Evolutionary conservation across 2,329 filamentous ascomycete species (phyloP).

Genomic region (Cylindrodendrum hubeiense): DNA sequence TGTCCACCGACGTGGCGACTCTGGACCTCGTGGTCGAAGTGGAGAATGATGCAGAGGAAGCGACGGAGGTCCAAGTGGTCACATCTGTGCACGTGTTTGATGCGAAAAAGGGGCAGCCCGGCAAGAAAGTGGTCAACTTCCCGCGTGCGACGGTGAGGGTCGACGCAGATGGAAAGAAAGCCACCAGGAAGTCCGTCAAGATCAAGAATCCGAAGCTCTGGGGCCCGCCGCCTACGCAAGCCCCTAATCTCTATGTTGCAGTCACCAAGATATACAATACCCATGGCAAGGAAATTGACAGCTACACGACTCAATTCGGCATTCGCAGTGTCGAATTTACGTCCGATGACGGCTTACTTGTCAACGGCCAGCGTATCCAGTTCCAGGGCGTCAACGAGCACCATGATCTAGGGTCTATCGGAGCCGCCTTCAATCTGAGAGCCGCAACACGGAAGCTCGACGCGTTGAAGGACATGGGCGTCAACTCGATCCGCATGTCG

Average conservation of each 20-base stretch:
- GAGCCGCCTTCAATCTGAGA: constrained; percentile 63
- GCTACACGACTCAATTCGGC: constrained; percentile 63
- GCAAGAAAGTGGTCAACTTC: constrained; percentile 50
- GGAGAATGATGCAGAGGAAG: constrained; percentile 55
- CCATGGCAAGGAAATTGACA: constrained; percentile 50
- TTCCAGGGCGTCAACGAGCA: constrained; percentile 64
- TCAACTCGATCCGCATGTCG: constrained; percentile 62
- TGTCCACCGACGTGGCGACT: constrained; percentile 59
- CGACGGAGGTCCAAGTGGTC: constrained; percentile 50
- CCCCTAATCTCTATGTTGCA: constrained; percentile 61
- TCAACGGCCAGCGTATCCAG: constrained; percentile 60
- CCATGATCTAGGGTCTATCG: constrained; percentile 63
- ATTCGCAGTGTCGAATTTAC: constrained; percentile 59
- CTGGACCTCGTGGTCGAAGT: constrained; percentile 59
- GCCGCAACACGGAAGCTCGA: constrained; percentile 62
- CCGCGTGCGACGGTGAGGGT: constrained; percentile 35
- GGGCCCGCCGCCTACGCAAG: constrained; percentile 60
- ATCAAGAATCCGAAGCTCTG: constrained; percentile 57
- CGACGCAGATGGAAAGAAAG: constrained; percentile 41
- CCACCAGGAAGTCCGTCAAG: constrained; percentile 48
- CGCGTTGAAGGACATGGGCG: constrained; percentile 61
- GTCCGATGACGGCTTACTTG: constrained; percentile 54
- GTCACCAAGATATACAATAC: constrained; percentile 53
- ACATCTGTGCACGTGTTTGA: constrained; percentile 57
- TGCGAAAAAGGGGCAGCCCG: constrained; percentile 42